Conservation (phyloP, 805 yeast genomes). For the Saccharomycopsis vini region DNA sequence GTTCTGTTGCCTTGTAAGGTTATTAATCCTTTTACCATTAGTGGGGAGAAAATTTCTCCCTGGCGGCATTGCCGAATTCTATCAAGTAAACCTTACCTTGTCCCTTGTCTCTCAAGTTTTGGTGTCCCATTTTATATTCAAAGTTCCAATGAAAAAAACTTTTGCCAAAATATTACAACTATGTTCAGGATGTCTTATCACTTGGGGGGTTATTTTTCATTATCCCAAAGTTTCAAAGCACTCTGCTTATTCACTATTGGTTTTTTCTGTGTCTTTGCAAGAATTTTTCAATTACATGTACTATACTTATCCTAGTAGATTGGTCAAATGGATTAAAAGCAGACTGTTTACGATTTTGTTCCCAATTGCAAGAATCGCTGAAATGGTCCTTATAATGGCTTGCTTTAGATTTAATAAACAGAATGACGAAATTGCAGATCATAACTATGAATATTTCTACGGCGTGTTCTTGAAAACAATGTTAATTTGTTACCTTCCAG, state of each 20-base stretch:
- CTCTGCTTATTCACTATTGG: slow-evolving; percentile 8
- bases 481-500: slow-evolving; percentile 8
- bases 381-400: slow-evolving; percentile 15
- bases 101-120: slow-evolving; percentile 8
- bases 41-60: slow-evolving; percentile 60
- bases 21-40: slow-evolving; percentile 46
- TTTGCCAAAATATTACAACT: slow-evolving; percentile 10
- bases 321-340: slow-evolving; percentile 5
- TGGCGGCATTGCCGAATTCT: slow-evolving; percentile 65
- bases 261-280: slow-evolving; percentile 12
- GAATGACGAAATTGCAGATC: background rate
- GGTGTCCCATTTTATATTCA: background rate
- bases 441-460: slow-evolving; percentile 4
- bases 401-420: slow-evolving; percentile 11
- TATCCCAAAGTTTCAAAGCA: slow-evolving; percentile 18
- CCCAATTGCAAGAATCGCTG: slow-evolving; percentile 15
- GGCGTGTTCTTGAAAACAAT: background rate
- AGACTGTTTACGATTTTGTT: slow-evolving; percentile 7
- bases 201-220: slow-evolving; percentile 16
- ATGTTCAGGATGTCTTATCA: slow-evolving; percentile 5
- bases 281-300: slow-evolving; percentile 11
- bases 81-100: slow-evolving; percentile 21
- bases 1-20: slow-evolving; percentile 40
- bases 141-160: background rate
- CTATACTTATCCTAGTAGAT: slow-evolving; percentile 5